Base-by-base conservation (phyloP, 2,329 filamentous ascomycete genomes). In the Colletotrichum filicis region DNA sequence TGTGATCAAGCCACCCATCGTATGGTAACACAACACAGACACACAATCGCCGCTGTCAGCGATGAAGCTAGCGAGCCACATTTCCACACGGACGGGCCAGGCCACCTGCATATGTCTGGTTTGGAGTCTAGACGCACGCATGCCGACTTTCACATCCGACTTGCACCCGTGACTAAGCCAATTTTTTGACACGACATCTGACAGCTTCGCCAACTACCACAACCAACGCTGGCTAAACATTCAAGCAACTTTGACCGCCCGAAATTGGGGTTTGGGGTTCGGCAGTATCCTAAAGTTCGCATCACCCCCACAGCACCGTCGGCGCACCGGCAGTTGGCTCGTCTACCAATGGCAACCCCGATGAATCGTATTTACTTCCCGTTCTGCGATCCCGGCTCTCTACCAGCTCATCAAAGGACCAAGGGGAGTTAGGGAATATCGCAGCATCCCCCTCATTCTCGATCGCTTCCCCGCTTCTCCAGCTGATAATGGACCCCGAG, bases 401-500 rank as follows among this genome's bases (percentile, higher is more conserved):
- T 57, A 32, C 60, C 56, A 65, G 30, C 52, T 60, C 56, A 52
- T 49, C 49, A 62, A 73, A 57, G 32, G 22, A 9, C 24, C 69
- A 62, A 71, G 68, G 52, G 64, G 68, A 53, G 56, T 61, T 52
- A 59, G 56, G 65, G 24, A 46, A 46, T 24, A 59, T 55, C 57
- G 57, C 53, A 37, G 35, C 67, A 71, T 67, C 49, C 49, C 71
- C 71, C 68, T 73, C 71, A 63, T 55, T 59, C 53, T 37, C 22
- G 62, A 46, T 28, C 32, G 28, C 58, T 74, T 74, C 71, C 68
- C 71, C 71, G 68, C 71, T 68, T 74, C 71, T 60, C 62, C 32
- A 68, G 71, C 62, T 63, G 53, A 60, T 60, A 49, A 67, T 74
- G 62, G 62, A 37, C 52, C 59, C 71, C 71, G 71, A 72, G 52